Percentiles rank a stretch among this genome's conserved stretches.
Evolutionary conservation across 139 green algal genomes (phyloP).

Genomic region (Chlorella vulgaris): DNA sequence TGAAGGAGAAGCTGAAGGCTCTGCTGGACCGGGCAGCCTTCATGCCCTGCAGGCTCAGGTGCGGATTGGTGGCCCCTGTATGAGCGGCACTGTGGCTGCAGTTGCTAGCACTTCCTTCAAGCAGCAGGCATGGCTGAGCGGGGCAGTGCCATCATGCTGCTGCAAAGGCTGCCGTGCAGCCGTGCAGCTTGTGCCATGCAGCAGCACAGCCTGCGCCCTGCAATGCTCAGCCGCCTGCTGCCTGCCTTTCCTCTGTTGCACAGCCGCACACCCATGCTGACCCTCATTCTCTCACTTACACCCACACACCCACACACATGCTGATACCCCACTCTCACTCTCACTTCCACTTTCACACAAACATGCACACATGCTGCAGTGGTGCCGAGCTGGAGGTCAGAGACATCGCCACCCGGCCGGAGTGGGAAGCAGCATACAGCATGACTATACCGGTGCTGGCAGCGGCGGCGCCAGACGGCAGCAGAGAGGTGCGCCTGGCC

Average conservation of each 20-base stretch:
- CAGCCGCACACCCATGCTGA: neutral
- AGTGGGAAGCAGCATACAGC: conserved; percentile 44
- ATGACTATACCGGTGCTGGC: conserved; percentile 60
- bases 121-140: neutral
- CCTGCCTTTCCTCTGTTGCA: neutral
- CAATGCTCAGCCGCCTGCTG: too few species aligned
- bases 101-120: neutral
- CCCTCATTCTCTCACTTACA: neutral
- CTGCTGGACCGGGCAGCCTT: conserved; percentile 62
- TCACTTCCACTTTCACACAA: neutral
- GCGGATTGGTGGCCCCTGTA: neutral
- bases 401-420: conserved; percentile 45
- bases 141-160: too few species aligned
- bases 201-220: too few species aligned
- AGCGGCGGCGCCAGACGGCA: conserved; percentile 10
- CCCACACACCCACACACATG: neutral
- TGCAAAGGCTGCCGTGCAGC: too few species aligned
- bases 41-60: conserved; percentile 43
- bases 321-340: neutral
- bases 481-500: conserved; percentile 28
- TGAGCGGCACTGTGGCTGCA: neutral
- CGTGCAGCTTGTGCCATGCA: too few species aligned
- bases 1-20: conserved; percentile 52
- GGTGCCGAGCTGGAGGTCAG: conserved; percentile 53
- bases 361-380: neutral